Conservation (phyloP, 768 basidiomycete species). For the Atractiella rhizophila region DNA sequence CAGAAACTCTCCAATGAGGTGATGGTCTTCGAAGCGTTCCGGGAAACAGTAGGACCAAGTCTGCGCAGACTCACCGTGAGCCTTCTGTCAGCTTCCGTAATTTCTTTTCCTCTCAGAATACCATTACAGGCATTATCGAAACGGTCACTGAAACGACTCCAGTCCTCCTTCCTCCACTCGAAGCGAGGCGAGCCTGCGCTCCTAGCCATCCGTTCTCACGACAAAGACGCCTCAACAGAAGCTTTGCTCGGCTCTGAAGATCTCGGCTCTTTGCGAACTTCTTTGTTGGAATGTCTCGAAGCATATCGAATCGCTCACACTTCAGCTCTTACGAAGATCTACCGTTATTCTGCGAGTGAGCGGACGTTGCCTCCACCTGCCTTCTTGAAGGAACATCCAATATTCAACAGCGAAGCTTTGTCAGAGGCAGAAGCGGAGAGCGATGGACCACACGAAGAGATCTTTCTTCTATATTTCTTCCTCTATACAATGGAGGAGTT, state of each 20-base stretch:
- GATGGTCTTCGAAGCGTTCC: slow-evolving; percentile 8
- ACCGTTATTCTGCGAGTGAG: slow-evolving; percentile 15
- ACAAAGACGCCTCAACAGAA: neutral
- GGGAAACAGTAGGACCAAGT: slow-evolving; percentile 5
- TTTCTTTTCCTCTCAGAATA: neutral
- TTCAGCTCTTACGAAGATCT: slow-evolving; percentile 13
- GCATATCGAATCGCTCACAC: slow-evolving; percentile 17
- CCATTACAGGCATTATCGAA: slow-evolving; percentile 1
- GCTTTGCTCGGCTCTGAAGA: neutral
- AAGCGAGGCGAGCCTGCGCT: neutral
- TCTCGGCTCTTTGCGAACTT: slow-evolving; percentile 8
- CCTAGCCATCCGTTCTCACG: neutral
- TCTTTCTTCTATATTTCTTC: slow-evolving; percentile 17
- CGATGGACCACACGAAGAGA: slow-evolving; percentile 8
- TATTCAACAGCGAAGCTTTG: neutral
- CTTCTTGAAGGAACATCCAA: neutral
- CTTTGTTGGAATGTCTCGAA: slow-evolving; percentile 15
- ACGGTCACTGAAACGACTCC: neutral
- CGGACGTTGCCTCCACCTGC: slow-evolving; percentile 1
- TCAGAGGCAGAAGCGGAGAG: neutral
- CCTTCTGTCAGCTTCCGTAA: too few species aligned
- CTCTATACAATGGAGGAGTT: slow-evolving; percentile 94
- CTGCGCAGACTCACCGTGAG: slow-evolving; percentile 3
- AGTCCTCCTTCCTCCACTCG: slow-evolving; percentile 4
- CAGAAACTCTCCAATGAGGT: slow-evolving; percentile 1